Evolutionary conservation across 441 rosid genomes (phyloP), one percentile per base, ranked within the genome.

Genomic region (Isatis lusitanica): DNA sequence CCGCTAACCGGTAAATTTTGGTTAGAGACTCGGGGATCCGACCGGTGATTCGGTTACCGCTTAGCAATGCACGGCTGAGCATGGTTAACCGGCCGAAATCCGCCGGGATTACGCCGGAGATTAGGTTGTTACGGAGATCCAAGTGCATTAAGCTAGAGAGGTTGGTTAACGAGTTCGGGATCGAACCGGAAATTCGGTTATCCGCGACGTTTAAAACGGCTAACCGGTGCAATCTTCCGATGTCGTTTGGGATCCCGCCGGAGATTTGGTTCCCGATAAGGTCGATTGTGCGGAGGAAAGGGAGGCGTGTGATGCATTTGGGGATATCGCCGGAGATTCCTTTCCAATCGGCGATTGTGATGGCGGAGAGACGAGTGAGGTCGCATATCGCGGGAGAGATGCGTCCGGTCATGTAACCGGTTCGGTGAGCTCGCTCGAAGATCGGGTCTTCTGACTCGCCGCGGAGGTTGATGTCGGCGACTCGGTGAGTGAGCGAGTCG

Each of bases 241-340:
- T 88, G 42, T 80, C 90, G 3, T 74, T 76, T 0, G 97, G 97
- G 2, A 94, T 75, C 44, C 40, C 57, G 7, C 97, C 97, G 57
- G 94, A 75, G 66, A 92, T 62, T 51, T 78, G 81, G 80, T 90
- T 94, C 1, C 94, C 97, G 44, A 88, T 85, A 0, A 94, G 71
- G 68, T 94, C 98, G 26, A 94, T 31, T 16, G 89, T 83, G 3
- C 97, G 85, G 42, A 94, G 89, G 65, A 85, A 92, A 9, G 94
- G 85, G 9, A 94, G 79, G 0, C 77, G 73, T 7, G 88, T 71
- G 8, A 88, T 70, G 66, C 98, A 94, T 5, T 78, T 64, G 0
- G 97, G 97, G 52, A 94, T 90, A 73, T 81, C 82, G 6, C 97
- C 96, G 16, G 95, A 76, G 64, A 94, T 88, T 0, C 91, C 98